phyloP scores from a whole-genome alignment of 768 basidiomycete species.

The Pleurotus platypus region DNA sequence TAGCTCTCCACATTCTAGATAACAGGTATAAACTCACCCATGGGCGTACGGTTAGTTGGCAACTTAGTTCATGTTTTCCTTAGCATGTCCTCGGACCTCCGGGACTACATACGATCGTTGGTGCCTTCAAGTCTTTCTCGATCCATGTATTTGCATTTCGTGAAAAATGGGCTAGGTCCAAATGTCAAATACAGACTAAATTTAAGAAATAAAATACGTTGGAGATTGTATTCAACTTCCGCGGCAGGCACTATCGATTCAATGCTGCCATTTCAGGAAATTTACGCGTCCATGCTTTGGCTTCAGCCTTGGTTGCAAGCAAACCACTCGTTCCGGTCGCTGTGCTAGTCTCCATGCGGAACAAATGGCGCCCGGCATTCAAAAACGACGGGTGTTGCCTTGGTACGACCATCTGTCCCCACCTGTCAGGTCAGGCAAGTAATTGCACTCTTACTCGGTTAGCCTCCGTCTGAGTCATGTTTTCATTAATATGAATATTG shows the following conservation, averaged over 20 bases:
- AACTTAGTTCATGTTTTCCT: too few relatives aligned
- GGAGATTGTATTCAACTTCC: conserved; percentile 5
- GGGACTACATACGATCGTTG: too few relatives aligned
- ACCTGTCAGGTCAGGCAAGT: neutral
- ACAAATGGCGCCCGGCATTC: too few relatives aligned
- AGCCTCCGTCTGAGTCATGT: neutral
- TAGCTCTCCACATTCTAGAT: too few relatives aligned
- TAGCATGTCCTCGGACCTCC: too few relatives aligned
- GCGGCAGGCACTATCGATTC: conserved; percentile 6
- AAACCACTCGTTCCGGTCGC: neutral
- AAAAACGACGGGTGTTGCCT: conserved; percentile 1
- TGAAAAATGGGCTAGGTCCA: too few relatives aligned
- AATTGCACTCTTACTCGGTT: conserved; percentile 2
- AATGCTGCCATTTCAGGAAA: neutral
- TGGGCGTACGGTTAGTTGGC: too few relatives aligned
- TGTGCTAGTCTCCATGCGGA: too few relatives aligned
- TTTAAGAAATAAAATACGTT: neutral
- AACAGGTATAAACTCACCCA: too few relatives aligned
- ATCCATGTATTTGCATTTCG: too few relatives aligned
- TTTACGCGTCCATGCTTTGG: neutral
- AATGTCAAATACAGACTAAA: too few relatives aligned
- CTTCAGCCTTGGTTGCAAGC: neutral
- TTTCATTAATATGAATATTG: neutral
- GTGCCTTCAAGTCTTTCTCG: too few relatives aligned
- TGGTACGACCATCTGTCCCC: neutral